phyloP scores from a whole-genome alignment of 1,284 basidiomycete genomes.

The Ustilago esculenta region DNA sequence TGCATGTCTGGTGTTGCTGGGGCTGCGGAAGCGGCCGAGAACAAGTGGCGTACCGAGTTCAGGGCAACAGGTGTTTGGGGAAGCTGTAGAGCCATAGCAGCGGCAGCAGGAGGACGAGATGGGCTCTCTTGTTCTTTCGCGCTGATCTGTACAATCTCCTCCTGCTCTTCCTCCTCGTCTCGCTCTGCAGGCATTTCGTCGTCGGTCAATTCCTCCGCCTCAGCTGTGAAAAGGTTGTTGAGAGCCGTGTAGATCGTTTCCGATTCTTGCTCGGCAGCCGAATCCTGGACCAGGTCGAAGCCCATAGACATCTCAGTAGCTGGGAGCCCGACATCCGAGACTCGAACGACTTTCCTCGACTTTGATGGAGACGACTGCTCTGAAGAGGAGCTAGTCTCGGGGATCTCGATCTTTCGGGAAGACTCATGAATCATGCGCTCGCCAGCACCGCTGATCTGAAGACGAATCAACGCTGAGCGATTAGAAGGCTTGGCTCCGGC shows the following conservation, averaged over 20 bases:
- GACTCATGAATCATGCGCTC: constrained; percentile 29
- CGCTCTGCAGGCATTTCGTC: constrained; percentile 12
- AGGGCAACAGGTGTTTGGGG: constrained; percentile 32
- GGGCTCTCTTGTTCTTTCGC: constrained; percentile 16
- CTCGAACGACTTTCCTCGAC: constrained; percentile 23
- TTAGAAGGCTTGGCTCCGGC: constrained; percentile 20
- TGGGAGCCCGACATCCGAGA: constrained; percentile 40
- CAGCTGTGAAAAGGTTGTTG: constrained; percentile 37
- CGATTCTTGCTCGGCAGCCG: constrained; percentile 10
- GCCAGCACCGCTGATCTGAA: constrained; percentile 35
- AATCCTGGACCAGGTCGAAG: constrained; percentile 27
- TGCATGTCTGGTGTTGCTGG: constrained; percentile 33
- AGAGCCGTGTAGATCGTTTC: constrained; percentile 30
- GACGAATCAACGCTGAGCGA: constrained; percentile 25
- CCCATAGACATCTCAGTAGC: constrained; percentile 40
- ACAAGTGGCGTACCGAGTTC: constrained; percentile 30
- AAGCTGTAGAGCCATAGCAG: not conserved
- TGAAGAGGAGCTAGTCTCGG: not conserved
- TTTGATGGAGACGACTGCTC: constrained; percentile 25
- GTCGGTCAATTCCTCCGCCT: constrained; percentile 39
- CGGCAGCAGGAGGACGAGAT: not conserved
- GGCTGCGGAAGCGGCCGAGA: constrained; percentile 18
- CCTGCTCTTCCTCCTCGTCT: constrained; percentile 24
- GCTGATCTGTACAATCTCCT: constrained; percentile 30
- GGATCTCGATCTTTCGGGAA: not conserved